Percentiles rank a stretch among this genome's conserved stretches.
Conservation (phyloP, 2,329 filamentous ascomycete species). For the Trichoderma sp. region DNA sequence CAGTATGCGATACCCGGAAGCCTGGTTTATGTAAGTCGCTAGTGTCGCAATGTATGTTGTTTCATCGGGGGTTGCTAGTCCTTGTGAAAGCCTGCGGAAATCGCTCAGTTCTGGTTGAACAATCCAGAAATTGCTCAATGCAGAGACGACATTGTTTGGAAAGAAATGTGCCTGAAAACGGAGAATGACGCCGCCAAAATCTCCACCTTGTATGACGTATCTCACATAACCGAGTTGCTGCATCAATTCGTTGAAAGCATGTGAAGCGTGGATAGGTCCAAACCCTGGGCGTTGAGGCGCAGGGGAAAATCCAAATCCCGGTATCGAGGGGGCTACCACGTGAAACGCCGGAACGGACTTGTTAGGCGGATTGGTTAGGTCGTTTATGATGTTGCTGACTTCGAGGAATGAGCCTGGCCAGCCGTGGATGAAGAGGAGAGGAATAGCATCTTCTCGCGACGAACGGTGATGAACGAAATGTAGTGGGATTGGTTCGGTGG, state of each 20-base stretch:
- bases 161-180: conserved; percentile 1
- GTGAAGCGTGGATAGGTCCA: background rate
- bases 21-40: background rate
- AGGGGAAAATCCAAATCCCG: conserved; percentile 13
- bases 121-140: conserved; percentile 11
- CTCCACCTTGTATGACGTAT: conserved; percentile 11
- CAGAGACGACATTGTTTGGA: background rate
- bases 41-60: background rate
- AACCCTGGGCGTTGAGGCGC: background rate
- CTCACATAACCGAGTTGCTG: background rate
- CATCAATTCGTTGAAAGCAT: conserved; percentile 15
- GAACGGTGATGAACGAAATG: conserved; percentile 9
- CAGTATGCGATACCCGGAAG: background rate
- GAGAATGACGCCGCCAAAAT: conserved; percentile 6
- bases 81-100: background rate
- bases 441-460: conserved; percentile 4
- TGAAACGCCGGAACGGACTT: conserved; percentile 3
- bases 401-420: conserved; percentile 15
- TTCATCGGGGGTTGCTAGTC: background rate
- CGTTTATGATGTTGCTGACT: background rate
- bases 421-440: conserved; percentile 3
- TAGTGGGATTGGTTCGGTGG: background rate
- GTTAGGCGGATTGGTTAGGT: background rate
- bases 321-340: conserved; percentile 9
- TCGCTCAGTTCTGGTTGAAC: background rate